Evolutionary conservation across 116 monocot species (phyloP), one percentile per base, ranked within the genome.

Genomic region (Cymodocea nodosa): DNA sequence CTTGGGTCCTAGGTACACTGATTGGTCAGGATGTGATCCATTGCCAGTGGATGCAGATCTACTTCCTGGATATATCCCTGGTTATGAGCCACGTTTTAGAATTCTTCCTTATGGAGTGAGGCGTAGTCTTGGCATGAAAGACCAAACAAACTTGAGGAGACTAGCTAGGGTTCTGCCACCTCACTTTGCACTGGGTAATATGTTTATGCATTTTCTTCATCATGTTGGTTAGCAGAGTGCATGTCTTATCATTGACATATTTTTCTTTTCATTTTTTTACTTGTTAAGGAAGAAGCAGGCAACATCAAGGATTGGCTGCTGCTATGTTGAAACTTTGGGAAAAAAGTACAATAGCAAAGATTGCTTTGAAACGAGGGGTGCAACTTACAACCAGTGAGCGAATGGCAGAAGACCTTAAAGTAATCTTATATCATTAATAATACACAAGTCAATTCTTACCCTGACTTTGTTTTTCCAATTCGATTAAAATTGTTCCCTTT

Each of bases 21-120:
- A 95, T 73, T 95, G 95, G 95, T 74, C 95, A 37, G 90, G 95
- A 75, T 23, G 69, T 61, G 95, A 76, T 70, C 95, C 90, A 50
- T 78, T 83, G 52, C 95, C 95, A 59, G 90, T 95, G 17, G 95
- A 95, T 79, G 95, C 95, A 59, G 95, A 95, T 77, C 77, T 90
- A 69, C 90, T 95, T 80, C 95, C 87, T 30, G 85, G 74, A 34
- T 35, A 70, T 61, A 71, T 90, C 71, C 80, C 82, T 64, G 83
- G 78, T 68, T 90, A 87, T 63, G 82, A 78, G 35, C 85, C 87
- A 58, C 95, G 87, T 52, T 95, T 85, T 34, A 80, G 90, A 74
- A 51, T 95, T 77, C 83, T 95, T 34, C 95, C 95, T 22, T 95
- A 90, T 81, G 95, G 87, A 48, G 76, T 87, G 51, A 80, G 76